A percentile compares a stretch with the other conserved stretches of the same genome.
Conservation (phyloP, 768 basidiomycete species). For the Lentinula boryana region DNA sequence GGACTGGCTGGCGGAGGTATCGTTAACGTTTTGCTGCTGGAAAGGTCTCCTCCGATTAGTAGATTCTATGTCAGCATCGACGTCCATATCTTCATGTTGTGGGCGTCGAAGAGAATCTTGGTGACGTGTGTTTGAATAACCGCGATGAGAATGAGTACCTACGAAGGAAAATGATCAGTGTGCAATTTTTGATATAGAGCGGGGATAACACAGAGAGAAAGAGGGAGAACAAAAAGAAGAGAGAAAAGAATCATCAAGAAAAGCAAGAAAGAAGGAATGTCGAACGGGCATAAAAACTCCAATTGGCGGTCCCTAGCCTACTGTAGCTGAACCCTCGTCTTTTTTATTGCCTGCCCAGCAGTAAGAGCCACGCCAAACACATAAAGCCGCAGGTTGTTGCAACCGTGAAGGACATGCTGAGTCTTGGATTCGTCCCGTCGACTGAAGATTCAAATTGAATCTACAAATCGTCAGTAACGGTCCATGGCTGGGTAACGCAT, state of each 20-base stretch:
- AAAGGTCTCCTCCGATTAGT: conserved; percentile 8
- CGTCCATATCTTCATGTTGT: neutral
- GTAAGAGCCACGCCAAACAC: neutral
- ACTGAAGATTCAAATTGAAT: neutral
- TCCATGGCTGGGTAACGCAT: neutral
- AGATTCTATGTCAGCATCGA: conserved; percentile 5
- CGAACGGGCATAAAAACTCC: neutral
- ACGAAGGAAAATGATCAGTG: neutral
- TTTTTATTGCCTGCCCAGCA: neutral
- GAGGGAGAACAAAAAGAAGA: neutral
- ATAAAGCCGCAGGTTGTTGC: neutral
- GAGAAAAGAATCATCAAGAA: neutral
- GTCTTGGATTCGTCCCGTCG: neutral
- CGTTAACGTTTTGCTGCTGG: neutral
- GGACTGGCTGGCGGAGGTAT: conserved; percentile 2
- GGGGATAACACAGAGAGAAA: neutral
- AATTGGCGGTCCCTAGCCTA: neutral
- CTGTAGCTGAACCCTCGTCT: neutral
- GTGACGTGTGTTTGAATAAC: neutral
- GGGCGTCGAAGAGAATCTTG: neutral
- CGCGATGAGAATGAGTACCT: neutral
- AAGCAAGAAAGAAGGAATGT: neutral
- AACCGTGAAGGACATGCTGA: neutral
- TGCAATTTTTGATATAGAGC: neutral
- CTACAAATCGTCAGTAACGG: neutral